Base-by-base conservation (phyloP, 1,284 basidiomycete genomes). In the Salmacisia buchloeana region DNA sequence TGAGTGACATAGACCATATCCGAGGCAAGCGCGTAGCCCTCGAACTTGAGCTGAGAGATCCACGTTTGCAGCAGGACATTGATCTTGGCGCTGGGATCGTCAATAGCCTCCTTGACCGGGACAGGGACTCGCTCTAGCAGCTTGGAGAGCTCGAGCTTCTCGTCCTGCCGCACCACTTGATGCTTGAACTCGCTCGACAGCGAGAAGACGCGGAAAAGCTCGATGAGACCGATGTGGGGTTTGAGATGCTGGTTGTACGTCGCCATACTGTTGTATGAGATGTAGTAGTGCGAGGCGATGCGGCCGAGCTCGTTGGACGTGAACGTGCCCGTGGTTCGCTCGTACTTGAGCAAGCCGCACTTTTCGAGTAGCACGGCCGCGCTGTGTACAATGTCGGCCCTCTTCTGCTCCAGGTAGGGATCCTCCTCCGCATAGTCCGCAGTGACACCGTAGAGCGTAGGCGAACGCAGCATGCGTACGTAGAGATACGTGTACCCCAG, bases 181-280 rank as follows among this genome's bases (percentile, higher is more conserved):
- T 94, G 83, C 82, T 92, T 97, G 85, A 99, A 98, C 82, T 98
- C 94, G 75, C 97, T 94, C 1, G 91, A 94, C 12, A 97, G 84
- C 0, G 94, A 93, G 78, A 98, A 99, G 7, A 98, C 91, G 52
- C 94, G 85, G 86, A 97, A 96, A 3, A 98, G 82, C 80, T 98
- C 96, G 71, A 99, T 84, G 58, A 85, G 86, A 29, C 88, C 87
- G 87, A 97, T 91, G 9, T 88, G 89, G 6, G 91, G 87, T 63
- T 89, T 86, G 69, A 98, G 83, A 81, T 97, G 92, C 80, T 96
- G 91, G 81, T 97, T 97, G 82, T 97, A 98, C 0, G 89, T 90
- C 69, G 90, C 86, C 96, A 98, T 98, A 63, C 92, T 97, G 73
- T 88, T 88, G 81, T 97, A 89, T 0, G 93, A 91, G 69, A 98